Base-by-base conservation (phyloP, 192 early-diverging fungal species). In the Umbelopsis vinacea region DNA sequence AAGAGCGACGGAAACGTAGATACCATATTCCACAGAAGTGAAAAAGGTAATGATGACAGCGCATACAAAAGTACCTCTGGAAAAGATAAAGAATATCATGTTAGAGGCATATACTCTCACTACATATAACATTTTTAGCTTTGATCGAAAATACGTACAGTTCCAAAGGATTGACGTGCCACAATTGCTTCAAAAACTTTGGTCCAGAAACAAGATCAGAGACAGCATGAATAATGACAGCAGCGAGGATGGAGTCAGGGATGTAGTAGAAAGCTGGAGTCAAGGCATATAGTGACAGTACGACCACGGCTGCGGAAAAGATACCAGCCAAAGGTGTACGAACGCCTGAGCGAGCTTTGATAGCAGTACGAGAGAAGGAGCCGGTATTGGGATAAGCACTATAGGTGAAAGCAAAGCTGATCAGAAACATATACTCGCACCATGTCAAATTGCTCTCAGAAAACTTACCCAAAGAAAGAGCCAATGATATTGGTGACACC, bases 341-440 rank as follows among this genome's bases (percentile, higher is more conserved):
- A 24, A 95, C 94, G 48, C 97, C 97, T 15, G 94, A 93, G 72
- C 89, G 85, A 71, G 93, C 86, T 79, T 97, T 97, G 78, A 98
- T 91, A 50, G 96, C 95, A 3, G 93, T 95, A 71, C 97, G 92
- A 10, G 94, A 97, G 87, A 98, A 97, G 3, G 94, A 96, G 38
- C 96, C 97, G n/a, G 97, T 97, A 3, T 94, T 90, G 14, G 96
- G 92, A 81, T 92, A 96, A 10, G 88, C 93, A 71, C 92, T 89
- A 79, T 48, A 45, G 8, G 46, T 46, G 48, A 63, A 46, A 23
- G 9, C 43, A 66, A 66, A 14, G 33, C 6, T 12, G 40, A 43
- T 43, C 11, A 43, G 11, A 43, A 43, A 43, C 2, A 43, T 6
- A 43, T 7, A 43, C 8, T 12, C 40, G 0, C 40, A 43, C 0